These are phyloP conservation scores for Nicotiana paniculata DNA, from an alignment of 257 asterid species.

Conservation along the genomic window DNA sequence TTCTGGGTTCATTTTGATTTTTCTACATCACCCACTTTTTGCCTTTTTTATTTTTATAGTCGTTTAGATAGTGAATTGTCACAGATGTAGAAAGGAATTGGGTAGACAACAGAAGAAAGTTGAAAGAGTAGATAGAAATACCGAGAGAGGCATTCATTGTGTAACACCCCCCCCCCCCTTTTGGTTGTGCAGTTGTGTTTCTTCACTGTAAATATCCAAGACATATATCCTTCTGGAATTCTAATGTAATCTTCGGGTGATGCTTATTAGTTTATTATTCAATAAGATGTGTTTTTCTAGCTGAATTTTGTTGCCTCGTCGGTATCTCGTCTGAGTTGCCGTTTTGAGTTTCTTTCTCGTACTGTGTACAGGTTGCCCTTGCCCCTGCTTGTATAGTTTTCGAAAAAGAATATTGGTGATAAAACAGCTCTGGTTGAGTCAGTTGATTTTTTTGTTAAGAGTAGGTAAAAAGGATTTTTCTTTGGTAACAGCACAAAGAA, in stretches of 20 bases:
- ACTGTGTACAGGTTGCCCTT: background rate
- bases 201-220: constrained; percentile 43
- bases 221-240: constrained; percentile 26
- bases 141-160: constrained; percentile 35
- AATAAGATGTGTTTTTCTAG: background rate
- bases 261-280: background rate
- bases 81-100: constrained; percentile 41
- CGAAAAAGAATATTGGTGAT: background rate
- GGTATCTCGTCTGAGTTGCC: background rate
- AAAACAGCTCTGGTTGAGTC: background rate
- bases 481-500: too few relatives aligned
- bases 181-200: constrained; percentile 36
- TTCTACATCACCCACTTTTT: constrained; percentile 18
- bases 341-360: background rate
- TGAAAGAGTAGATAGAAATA: background rate
- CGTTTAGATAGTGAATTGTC: constrained; percentile 31
- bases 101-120: constrained; percentile 14
- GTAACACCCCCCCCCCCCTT: constrained; percentile 25
- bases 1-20: constrained; percentile 35
- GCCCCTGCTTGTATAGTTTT: background rate
- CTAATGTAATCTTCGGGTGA: background rate
- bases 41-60: constrained; percentile 15
- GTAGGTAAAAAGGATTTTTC: too few relatives aligned
- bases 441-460: too few relatives aligned
- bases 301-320: background rate